Conservation (phyloP, 495 filamentous ascomycete genomes). For the Niebla homalea region DNA sequence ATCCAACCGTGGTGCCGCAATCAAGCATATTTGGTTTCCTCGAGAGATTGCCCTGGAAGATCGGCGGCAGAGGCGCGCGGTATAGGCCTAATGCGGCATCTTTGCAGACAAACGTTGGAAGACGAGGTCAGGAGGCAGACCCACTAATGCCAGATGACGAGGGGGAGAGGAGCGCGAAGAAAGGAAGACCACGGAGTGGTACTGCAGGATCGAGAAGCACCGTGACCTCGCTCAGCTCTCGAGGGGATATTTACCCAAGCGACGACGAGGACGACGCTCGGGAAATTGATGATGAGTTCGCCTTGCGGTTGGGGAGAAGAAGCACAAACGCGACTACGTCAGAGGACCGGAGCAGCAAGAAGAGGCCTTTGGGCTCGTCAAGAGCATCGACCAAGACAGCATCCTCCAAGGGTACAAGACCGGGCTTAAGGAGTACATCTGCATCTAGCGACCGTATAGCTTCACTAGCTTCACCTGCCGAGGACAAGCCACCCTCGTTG, state of each 20-base stretch:
- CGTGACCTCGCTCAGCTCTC: conserved; percentile 78
- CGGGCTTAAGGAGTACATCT: conserved; percentile 24
- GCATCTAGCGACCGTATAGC: conserved; percentile 12
- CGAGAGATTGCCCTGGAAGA: conserved; percentile 68
- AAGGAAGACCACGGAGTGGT: conserved; percentile 53
- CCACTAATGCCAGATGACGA: conserved; percentile 57
- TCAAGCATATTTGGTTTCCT: conserved; percentile 79
- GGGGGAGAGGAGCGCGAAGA: conserved; percentile 26
- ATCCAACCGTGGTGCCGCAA: conserved; percentile 84
- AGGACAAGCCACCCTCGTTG: conserved; percentile 39
- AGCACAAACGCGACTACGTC: conserved; percentile 47
- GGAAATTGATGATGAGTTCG: conserved; percentile 86
- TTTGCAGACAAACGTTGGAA: conserved; percentile 74
- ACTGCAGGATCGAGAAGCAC: conserved; percentile 75
- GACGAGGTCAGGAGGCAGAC: conserved; percentile 42
- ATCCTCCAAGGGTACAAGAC: conserved; percentile 33
- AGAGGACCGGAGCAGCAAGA: conserved; percentile 56
- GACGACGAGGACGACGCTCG: conserved; percentile 85
- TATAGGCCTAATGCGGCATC: conserved; percentile 89
- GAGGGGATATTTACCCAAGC: conserved; percentile 86
- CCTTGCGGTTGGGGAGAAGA: conserved; percentile 57
- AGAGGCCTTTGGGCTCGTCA: conserved; percentile 38
- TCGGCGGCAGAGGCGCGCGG: conserved; percentile 62
- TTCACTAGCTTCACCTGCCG: conserved; percentile 16
- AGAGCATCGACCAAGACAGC: conserved; percentile 42